A percentile compares a stretch with the other conserved stretches of the same genome.
These are phyloP conservation scores for Apiotrichum laibachii DNA, from an alignment of 1,284 basidiomycete species.

Conservation along the genomic window DNA sequence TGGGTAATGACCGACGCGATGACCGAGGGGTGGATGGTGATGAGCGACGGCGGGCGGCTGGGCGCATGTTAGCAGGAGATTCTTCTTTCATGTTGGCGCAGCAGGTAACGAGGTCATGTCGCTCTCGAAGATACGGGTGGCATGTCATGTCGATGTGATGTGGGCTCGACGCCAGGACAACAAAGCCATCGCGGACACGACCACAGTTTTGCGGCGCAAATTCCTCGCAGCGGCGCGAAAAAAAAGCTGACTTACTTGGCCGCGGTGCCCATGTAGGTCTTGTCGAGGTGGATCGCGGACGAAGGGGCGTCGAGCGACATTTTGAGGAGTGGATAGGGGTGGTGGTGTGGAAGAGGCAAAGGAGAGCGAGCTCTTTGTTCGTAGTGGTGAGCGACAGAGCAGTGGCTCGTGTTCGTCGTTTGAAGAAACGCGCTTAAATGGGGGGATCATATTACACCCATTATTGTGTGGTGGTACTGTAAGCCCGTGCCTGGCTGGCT, in stretches of 20 bases:
- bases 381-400: background rate
- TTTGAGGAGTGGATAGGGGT: conserved; percentile 15
- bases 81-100: too few relatives aligned
- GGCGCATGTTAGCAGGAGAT: background rate
- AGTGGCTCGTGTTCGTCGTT: too few relatives aligned
- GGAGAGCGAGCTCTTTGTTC: background rate
- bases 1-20: conserved; percentile 96
- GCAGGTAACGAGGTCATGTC: too few relatives aligned
- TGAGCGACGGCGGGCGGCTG: conserved; percentile 64
- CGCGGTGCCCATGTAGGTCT: conserved; percentile 43
- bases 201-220: background rate
- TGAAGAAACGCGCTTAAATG: background rate
- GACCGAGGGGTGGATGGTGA: conserved; percentile 86
- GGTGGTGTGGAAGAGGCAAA: conserved; percentile 5
- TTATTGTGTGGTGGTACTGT: too few relatives aligned
- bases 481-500: too few relatives aligned
- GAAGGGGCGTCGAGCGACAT: conserved; percentile 50
- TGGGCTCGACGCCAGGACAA: background rate
- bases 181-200: background rate
- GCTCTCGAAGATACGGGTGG: too few relatives aligned
- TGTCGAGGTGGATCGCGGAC: conserved; percentile 49
- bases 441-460: background rate
- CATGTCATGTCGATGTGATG: too few relatives aligned
- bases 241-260: conserved; percentile 28
- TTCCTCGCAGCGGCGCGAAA: background rate